Conservation (phyloP, 2,329 filamentous ascomycete species). For the Neofusicoccum sp. region DNA sequence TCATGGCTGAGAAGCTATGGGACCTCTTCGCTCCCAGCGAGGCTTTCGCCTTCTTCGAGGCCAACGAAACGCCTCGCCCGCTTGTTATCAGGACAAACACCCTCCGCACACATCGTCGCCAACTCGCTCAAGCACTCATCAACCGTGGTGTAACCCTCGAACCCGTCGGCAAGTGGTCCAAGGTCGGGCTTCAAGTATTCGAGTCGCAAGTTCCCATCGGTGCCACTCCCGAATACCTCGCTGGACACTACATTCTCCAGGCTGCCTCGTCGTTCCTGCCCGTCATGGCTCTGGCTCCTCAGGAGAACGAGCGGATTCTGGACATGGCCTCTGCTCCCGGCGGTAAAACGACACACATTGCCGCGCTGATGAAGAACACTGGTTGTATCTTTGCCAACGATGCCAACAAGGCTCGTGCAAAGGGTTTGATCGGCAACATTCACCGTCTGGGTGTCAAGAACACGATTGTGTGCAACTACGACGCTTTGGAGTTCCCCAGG, state of each 20-base stretch:
- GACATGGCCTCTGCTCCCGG: constrained; percentile 96
- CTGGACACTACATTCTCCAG: constrained; percentile 96
- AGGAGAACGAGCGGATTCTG: constrained; percentile 87
- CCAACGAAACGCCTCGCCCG: constrained; percentile 91
- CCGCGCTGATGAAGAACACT: constrained; percentile 97
- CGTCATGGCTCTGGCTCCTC: constrained; percentile 94
- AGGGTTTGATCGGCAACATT: constrained; percentile 97
- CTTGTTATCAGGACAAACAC: constrained; percentile 98
- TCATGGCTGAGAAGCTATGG: constrained; percentile 94
- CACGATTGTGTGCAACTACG: constrained; percentile 92
- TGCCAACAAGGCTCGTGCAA: constrained; percentile 87
- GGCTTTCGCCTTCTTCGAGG: constrained; percentile 97
- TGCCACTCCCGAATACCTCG: constrained; percentile 95
- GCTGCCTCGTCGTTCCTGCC: constrained; percentile 95
- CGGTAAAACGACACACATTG: constrained; percentile 94
- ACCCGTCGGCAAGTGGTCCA: constrained; percentile 97
- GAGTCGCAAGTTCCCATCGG: constrained; percentile 85
- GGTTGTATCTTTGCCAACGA: constrained; percentile 96
- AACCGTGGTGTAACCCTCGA: constrained; percentile 95
- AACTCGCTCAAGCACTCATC: constrained; percentile 90
- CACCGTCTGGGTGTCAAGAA: constrained; percentile 93
- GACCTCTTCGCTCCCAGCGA: constrained; percentile 89
- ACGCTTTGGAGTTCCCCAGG: constrained; percentile 89
- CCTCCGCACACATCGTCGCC: constrained; percentile 72
- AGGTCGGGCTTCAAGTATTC: constrained; percentile 95